These are phyloP conservation scores for Lumnitzera littorea DNA, from an alignment of 345 rosid species.

Conservation along the genomic window DNA sequence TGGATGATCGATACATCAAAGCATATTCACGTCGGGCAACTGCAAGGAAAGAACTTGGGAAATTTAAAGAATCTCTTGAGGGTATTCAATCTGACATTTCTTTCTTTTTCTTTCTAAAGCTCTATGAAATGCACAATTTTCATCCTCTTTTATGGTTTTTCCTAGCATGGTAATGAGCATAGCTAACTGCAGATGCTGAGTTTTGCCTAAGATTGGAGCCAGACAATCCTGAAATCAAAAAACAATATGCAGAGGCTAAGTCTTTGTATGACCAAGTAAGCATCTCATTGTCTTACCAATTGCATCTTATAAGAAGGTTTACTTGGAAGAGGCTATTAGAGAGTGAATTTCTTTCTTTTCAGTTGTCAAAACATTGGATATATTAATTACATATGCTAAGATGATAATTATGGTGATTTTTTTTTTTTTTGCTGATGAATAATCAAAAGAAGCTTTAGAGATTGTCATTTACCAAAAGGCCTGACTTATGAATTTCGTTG, in stretches of 20 bases:
- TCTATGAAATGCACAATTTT: too few species aligned
- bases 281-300: not conserved
- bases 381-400: too few species aligned
- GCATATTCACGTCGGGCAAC: constrained; percentile 92
- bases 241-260: constrained; percentile 65
- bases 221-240: constrained; percentile 73
- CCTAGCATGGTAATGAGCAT: constrained; percentile 14
- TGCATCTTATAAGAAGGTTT: not conserved
- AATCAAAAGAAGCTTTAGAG: too few species aligned
- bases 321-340: not conserved
- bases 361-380: not conserved
- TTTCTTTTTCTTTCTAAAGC: not conserved
- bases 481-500: too few species aligned
- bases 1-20: constrained; percentile 83
- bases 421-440: too few species aligned
- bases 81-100: constrained; percentile 28
- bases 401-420: too few species aligned
- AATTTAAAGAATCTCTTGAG: constrained; percentile 68
- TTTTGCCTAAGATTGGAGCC: constrained; percentile 85
- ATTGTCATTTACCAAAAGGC: too few species aligned
- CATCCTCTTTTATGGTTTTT: constrained; percentile 1
- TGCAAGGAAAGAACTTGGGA: constrained; percentile 71
- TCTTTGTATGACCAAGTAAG: constrained; percentile 64
- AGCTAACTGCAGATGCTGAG: constrained; percentile 70
- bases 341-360: not conserved